Evolutionary conservation across 441 rosid genomes (phyloP), one percentile per base, ranked within the genome.

Genomic region (Biscutella laevigata): DNA sequence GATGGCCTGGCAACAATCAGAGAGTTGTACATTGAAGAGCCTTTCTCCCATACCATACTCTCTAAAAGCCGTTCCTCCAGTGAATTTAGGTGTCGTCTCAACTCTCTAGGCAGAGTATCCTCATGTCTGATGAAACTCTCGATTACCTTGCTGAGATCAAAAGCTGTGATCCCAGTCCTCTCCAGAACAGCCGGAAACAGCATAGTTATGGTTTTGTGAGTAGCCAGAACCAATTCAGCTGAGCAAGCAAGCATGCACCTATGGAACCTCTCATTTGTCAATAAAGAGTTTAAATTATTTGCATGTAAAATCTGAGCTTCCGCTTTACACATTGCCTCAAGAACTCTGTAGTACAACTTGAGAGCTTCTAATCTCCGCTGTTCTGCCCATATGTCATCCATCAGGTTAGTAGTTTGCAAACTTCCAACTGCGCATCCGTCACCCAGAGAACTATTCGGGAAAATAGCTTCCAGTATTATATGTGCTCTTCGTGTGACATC

Each of bases 231-330:
- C 41, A 94, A 70, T 69, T 94, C 99, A 49, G 99, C 95, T 9
- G 99, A 86, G 64, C 99, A 94, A 14, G 99, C 94, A 47, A 94
- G 94, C 97, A 88, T 88, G 57, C 99, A 92, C 67, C 99, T 84
- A 52, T 92, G 95, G 74, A 92, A 94, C 80, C 95, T 86, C 75
- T 94, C 99, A 35, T 88, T 94, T 49, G 95, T 86, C 71, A 94
- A 76, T 46, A 94, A 71, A 49, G 95, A 78, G 63, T 95, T 84
- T 73, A 92, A 74, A 73, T 92, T 92, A 45, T 49, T 73, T 28
- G 85, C 82, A 71, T 81, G 95, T 61, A 92, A 53, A 49, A 84
- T 62, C 73, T 84, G 97, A 17, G 86, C 80, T 68, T 92, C 97
- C 20, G 97, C 95, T 37, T 71, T 75, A 67, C 99, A 92, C 88